These are phyloP conservation scores for Astrocystis sublimbata DNA, from an alignment of 495 filamentous ascomycete species.

Conservation along the genomic window DNA sequence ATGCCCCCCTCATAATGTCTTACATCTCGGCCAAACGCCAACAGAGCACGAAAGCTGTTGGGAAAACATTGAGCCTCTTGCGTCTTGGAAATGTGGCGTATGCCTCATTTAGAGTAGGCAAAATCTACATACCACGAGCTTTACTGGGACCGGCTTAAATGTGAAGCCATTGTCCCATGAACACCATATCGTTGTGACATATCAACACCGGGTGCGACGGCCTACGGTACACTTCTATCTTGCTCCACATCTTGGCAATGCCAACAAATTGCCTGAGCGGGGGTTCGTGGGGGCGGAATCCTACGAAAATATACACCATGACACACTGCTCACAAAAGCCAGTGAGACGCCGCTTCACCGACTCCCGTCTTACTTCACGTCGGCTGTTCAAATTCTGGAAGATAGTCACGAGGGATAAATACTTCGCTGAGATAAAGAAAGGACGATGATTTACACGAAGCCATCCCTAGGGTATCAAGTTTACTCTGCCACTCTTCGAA, in stretches of 20 bases:
- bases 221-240: slow-evolving; percentile 1
- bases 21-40: background rate
- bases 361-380: slow-evolving; percentile 13
- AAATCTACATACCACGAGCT: background rate
- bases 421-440: slow-evolving; percentile 2
- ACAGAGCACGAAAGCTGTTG: background rate
- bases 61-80: background rate
- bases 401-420: background rate
- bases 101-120: background rate
- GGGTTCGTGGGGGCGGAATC: slow-evolving; percentile 34
- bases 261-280: slow-evolving; percentile 24
- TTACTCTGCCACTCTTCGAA: background rate
- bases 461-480: background rate
- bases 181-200: background rate
- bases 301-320: slow-evolving; percentile 19
- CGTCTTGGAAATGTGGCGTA: background rate
- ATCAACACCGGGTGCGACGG: background rate
- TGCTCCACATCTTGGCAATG: slow-evolving; percentile 7
- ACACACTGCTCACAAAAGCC: slow-evolving; percentile 12
- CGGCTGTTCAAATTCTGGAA: background rate
- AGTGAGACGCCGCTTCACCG: slow-evolving; percentile 16
- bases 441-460: background rate
- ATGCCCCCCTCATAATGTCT: background rate
- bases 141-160: background rate
- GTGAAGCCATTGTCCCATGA: background rate